A percentile compares a stretch with the other conserved stretches of the same genome.
phyloP scores from a whole-genome alignment of 805 yeast species.

The Saccharomycopsis sp. region DNA sequence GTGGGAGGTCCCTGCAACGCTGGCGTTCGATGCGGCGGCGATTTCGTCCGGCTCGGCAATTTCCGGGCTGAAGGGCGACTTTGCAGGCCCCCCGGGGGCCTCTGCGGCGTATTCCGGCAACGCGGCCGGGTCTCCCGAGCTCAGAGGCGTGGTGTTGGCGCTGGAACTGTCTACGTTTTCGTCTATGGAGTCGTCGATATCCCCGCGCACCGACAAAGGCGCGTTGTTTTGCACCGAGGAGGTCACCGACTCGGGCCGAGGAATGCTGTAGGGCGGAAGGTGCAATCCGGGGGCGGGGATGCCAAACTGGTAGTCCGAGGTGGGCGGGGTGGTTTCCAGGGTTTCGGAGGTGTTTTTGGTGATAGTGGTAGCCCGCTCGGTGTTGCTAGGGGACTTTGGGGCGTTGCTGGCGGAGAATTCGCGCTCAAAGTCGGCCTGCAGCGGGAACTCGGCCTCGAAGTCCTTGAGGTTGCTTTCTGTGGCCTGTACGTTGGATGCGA shows the following conservation, averaged over 20 bases:
- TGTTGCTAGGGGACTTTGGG: constrained; percentile 16
- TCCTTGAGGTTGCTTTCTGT: not conserved
- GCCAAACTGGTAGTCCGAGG: constrained; percentile 20
- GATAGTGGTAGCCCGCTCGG: constrained; percentile 23
- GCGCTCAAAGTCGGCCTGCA: constrained; percentile 20
- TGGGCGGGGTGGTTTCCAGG: constrained; percentile 23
- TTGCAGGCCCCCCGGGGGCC: constrained; percentile 16
- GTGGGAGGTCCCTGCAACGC: constrained; percentile 17
- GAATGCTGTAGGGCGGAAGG: constrained; percentile 28
- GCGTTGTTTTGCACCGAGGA: constrained; percentile 92
- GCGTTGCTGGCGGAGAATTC: constrained; percentile 7
- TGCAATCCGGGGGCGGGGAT: constrained; percentile 28
- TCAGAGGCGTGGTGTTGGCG: constrained; percentile 8
- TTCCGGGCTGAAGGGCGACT: constrained; percentile 19
- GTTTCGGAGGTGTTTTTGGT: constrained; percentile 12
- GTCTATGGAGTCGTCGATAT: constrained; percentile 34
- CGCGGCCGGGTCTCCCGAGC: constrained; percentile 19
- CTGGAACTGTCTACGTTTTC: constrained; percentile 6
- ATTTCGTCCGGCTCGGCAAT: constrained; percentile 15
- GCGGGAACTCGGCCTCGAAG: constrained; percentile 17
- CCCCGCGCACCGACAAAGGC: constrained; percentile 84
- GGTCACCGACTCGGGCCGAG: constrained; percentile 73
- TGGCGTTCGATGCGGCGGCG: constrained; percentile 4
- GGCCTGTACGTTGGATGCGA: not conserved
- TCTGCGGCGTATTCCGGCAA: constrained; percentile 19